A percentile compares a stretch with the other conserved stretches of the same genome.
These are phyloP conservation scores for Microdochium paspali DNA, from an alignment of 2,329 filamentous ascomycete species.

Conservation along the genomic window DNA sequence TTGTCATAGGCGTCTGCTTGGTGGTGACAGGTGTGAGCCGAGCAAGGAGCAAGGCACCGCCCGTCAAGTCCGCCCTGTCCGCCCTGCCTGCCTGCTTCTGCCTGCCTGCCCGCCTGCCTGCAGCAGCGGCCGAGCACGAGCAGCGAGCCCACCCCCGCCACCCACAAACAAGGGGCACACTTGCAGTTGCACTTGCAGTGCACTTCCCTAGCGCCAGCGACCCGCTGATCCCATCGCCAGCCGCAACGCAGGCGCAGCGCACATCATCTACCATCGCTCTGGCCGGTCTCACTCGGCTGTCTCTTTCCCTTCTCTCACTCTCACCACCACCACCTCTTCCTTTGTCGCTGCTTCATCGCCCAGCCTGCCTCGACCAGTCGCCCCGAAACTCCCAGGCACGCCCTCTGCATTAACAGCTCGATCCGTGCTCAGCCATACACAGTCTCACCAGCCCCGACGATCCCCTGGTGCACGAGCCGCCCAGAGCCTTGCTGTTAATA, in stretches of 20 bases:
- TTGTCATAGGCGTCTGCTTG: no score
- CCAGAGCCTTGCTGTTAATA: not conserved
- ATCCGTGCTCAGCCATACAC: not conserved
- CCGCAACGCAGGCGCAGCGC: not conserved
- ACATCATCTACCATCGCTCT: not conserved
- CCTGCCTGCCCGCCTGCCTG: not conserved
- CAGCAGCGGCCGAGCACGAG: no score
- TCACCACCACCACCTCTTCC: not conserved
- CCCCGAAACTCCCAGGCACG: not conserved
- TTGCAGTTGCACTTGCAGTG: not conserved
- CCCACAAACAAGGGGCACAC: not conserved
- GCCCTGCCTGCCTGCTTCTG: not conserved
- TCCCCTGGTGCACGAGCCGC: not conserved
- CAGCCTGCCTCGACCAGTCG: not conserved
- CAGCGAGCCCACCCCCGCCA: not conserved
- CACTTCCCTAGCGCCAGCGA: not conserved
- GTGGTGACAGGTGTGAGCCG: no score
- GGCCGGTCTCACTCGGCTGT: no score
- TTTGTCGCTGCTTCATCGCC: not conserved
- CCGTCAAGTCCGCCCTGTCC: not conserved
- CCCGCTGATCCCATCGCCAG: not conserved
- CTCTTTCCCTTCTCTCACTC: not conserved
- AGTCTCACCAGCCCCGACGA: not conserved
- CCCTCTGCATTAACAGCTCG: not conserved
- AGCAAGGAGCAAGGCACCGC: no score